Base-by-base conservation (phyloP, 2,329 filamentous ascomycete species). In the Cladosporium cucumerinum region DNA sequence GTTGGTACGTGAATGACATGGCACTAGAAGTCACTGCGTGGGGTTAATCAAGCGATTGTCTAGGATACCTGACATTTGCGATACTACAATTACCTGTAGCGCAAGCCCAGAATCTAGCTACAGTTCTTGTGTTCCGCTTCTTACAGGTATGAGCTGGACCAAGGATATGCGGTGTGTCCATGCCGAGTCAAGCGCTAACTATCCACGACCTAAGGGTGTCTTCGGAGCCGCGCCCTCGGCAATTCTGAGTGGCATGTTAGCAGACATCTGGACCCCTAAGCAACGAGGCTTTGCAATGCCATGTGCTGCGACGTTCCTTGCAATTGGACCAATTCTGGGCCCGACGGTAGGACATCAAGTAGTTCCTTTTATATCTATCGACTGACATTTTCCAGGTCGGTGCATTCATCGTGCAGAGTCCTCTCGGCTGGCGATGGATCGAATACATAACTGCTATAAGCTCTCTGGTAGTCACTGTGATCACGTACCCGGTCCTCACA, bases 401-500 rank as follows among this genome's bases (percentile, higher is more conserved):
- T 54, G 61, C 32, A 12, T 39, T 59, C 57, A 36, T 59, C 62
- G 57, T 30, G 25, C 43, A 32, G 25, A 12, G 14, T n/a, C 26
- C 60, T 65, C 23, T 36, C 66, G 72, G 72, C 32, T 74, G 71
- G 71, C 64, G 72, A 34, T 74, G 73, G 73, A 70, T 68, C 0
- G 64, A 66, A 26, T 70, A 69, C 69, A 68, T 71, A 18, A 64
- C 69, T 2, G 23, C 69, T 25, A 71, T 85, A 62, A 78, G 84
- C 71, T 76, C 78, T 0, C 73, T 72, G 3, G 70, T 79, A 1
- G 79, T 85, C 65, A 78, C 79, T 1, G 63, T 75, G 6, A 67
- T 83, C 23, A 79, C 77, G 0, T 69, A 82, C 36, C 66, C 84
- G 36, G 68, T 82, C 25, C 75, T 85, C 1, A 81, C 80, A 0